Conservation (phyloP, 306 rosid genomes). For the Prinsepia uniflora region DNA sequence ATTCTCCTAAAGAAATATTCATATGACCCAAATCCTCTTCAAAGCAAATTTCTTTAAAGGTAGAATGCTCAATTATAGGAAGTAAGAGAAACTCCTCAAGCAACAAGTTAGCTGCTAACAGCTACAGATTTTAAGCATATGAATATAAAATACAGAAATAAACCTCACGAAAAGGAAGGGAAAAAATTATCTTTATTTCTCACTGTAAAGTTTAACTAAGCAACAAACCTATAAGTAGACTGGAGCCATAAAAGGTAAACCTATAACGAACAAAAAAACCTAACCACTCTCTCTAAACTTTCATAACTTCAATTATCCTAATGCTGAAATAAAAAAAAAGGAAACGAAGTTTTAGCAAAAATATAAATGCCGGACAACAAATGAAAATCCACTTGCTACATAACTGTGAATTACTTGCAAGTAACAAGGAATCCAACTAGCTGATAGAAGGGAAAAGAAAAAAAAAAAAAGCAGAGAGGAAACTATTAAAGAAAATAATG, state of each 20-base stretch:
- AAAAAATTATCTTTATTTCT: not conserved
- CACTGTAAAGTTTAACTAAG: not conserved
- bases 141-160: not conserved
- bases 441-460: not conserved
- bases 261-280: not conserved
- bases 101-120: not conserved
- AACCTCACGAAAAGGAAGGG: not conserved
- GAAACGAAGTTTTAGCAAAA: not conserved
- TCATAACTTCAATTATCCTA: not conserved
- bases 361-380: not conserved
- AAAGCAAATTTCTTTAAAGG: slow-evolving; percentile 1
- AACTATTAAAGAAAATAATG: not conserved
- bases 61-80: not conserved
- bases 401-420: not conserved
- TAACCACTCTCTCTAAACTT: not conserved
- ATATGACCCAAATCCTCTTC: not conserved
- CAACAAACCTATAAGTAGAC: not conserved
- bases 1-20: not conserved
- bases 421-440: not conserved
- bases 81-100: not conserved
- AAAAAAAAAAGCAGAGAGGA: not conserved
- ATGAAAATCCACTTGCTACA: not conserved
- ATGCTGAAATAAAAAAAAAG: not conserved
- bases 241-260: not conserved
- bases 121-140: not conserved